Base-by-base conservation (phyloP, 805 yeast species). In the Nakazawaea wyomingensis region DNA sequence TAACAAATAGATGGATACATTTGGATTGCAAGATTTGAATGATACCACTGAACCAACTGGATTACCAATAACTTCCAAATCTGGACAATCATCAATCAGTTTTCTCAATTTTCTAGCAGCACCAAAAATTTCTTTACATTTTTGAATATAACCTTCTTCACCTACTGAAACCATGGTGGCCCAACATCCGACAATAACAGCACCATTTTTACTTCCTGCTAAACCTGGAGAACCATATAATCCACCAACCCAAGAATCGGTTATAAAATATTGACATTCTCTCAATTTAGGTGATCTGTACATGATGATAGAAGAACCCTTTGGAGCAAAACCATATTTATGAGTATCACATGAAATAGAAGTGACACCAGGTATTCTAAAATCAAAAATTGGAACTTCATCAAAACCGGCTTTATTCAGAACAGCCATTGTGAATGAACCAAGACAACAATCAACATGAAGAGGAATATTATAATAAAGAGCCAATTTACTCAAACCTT, bases 321-420 rank as follows among this genome's bases (percentile, higher is more conserved):
- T 91, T 31, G 99, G 99, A 7, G 98, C 97, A 71, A 91, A 93
- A 1, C 98, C 99, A 57, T 91, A 91, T 62, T 91, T 91, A 69
- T 91, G 99, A n/a, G 99, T 91, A 60, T 91, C 99, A 65, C 98
- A 93, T n/a, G 96, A 86, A 45, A 91, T 91, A 2, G 97, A 89
- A 1, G 98, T 93, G n/a, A 93, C 98, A 26, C 93, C 93, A 1
- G 87, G 83, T 2, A 88, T 71, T 50, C 91, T 68, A 65, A 91
- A 91, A 60, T 93, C 98, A 64, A 91, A 90, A 10, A 65, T 56
- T 5, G 85, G 83, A 4, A 61, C 48, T 4, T 52, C 50, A 10
- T 53, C 59, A 39, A 64, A 69, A 2, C 85, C 85, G 2, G 88
- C 75, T 45, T 76, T 75, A 46, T 77, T 80, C 66, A 85, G 74